A percentile compares a stretch with the other conserved stretches of the same genome.
Evolutionary conservation across 108 stramenopile species (phyloP).

Genomic region (Epithemia pelagica): DNA sequence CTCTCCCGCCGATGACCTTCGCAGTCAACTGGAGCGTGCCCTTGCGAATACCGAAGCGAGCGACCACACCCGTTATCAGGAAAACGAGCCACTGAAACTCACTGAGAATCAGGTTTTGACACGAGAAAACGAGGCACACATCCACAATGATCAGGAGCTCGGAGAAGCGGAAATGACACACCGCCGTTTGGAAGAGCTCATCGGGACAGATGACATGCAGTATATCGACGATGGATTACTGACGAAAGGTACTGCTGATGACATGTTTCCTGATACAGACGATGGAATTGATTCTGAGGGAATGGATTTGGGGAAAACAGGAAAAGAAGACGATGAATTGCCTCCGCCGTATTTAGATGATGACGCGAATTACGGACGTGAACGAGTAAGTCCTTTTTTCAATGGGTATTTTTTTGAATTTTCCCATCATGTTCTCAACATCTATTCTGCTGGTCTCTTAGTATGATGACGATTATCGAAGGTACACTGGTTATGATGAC

Average conservation of each 20-base stretch:
- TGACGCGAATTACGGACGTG: neutral
- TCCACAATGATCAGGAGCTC: neutral
- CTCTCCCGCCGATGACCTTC: too few species aligned
- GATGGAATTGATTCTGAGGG: conserved; percentile 11
- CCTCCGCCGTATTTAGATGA: neutral
- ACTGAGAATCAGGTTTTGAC: too few species aligned
- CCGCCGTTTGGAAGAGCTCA: conserved; percentile 20
- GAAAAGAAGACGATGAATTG: neutral
- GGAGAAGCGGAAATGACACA: conserved; percentile 13
- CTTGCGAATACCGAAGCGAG: too few species aligned
- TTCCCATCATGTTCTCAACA: too few species aligned
- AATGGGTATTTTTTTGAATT: too few species aligned
- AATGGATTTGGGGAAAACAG: neutral
- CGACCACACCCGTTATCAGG: too few species aligned
- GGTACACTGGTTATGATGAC: conserved; percentile 20
- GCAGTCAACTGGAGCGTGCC: too few species aligned
- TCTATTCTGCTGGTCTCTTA: conserved; percentile 2
- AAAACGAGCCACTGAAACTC: too few species aligned
- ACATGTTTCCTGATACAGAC: conserved; percentile 6
- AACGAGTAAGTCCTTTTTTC: neutral
- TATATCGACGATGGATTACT: neutral
- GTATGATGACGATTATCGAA: conserved; percentile 3
- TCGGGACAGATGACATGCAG: conserved; percentile 22
- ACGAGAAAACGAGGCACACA: too few species aligned
- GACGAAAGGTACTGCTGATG: neutral